Base-by-base conservation (phyloP, 352 stramenopile genomes). In the Globisporangium cystogenes region DNA sequence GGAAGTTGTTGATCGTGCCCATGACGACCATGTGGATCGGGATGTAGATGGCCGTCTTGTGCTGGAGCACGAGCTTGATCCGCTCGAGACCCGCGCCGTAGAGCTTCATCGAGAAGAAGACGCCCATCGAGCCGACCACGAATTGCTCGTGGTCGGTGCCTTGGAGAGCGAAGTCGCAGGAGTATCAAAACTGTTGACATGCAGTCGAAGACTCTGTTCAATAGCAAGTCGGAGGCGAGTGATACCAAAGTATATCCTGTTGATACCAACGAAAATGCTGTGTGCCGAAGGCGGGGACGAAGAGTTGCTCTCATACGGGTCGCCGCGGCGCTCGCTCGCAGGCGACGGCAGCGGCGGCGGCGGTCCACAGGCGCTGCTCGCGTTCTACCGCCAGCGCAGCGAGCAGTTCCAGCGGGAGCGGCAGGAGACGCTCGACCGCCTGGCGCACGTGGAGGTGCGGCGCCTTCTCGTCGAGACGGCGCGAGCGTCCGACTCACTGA, bases 401-500 rank as follows among this genome's bases (percentile, higher is more conserved):
- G 72, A 83, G 33, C 55, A 82, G 39, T 90, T 90, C 62, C 73
- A 88, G 53, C 23, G 54, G 15, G 80, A 90, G 62, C 74, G 77
- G 12, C 69, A 85, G 47, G 55, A 60, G 31, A 72, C 70, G 36
- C 56, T 90, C 43, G 63, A 74, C 26, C 71, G 71, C 29, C 67
- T 90, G 29, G 68, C 71, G 40, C 64, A 76, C 48, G 70, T 87
- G 7, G 73, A 88, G 68, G 78, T 86, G 46, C 29, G 59, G 0
- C 0, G 8, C 10, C 12, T 4, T 39, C 2, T 11, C 33, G 6
- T 4, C 3, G 33, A 16, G 12, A 35, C 8, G 10, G 8, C 7
- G 29, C 8, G 10, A 39, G 33, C 31, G 31, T 15, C 8, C 10
- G 31, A 36, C 31, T 36, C 8, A 36, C 31, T 7, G 33, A 12